These are phyloP conservation scores for Globisporangium iwayamae DNA, from an alignment of 352 stramenopile species.

Conservation along the genomic window DNA sequence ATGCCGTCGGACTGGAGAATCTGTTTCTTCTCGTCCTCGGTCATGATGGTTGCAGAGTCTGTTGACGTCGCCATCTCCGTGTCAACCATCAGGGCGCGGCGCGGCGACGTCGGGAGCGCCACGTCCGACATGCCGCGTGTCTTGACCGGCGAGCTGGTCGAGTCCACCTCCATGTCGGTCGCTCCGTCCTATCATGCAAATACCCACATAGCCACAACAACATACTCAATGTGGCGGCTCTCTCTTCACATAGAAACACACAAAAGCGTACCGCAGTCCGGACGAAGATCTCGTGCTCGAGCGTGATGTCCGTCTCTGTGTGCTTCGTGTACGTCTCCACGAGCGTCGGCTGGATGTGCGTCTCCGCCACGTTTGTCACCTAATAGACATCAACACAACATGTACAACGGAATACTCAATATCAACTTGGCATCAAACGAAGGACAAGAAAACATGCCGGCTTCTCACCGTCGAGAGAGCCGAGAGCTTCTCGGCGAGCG, in stretches of 20 bases:
- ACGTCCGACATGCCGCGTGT: slow-evolving; percentile 23
- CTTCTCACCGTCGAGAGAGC: slow-evolving; percentile 58
- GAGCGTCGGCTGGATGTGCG: slow-evolving; percentile 76
- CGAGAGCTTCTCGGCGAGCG: slow-evolving; percentile 73
- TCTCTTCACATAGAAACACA: not conserved
- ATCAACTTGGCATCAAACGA: not conserved
- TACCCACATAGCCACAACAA: not conserved
- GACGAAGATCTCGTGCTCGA: slow-evolving; percentile 74
- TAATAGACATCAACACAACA: slow-evolving; percentile 7
- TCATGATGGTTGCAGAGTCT: slow-evolving; percentile 25
- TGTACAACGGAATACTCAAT: too few relatives aligned
- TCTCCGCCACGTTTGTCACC: slow-evolving; percentile 66
- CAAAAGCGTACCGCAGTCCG: slow-evolving; percentile 25
- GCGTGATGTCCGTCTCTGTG: slow-evolving; percentile 78
- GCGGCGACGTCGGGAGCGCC: slow-evolving; percentile 34
- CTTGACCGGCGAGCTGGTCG: slow-evolving; percentile 32
- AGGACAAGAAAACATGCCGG: not conserved
- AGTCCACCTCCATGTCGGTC: slow-evolving; percentile 46
- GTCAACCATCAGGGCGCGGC: slow-evolving; percentile 44
- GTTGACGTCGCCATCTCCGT: slow-evolving; percentile 31
- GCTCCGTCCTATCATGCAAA: slow-evolving; percentile 13
- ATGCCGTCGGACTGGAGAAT: slow-evolving; percentile 74
- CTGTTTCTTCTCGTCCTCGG: slow-evolving; percentile 58
- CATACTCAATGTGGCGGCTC: not conserved
- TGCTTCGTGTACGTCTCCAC: slow-evolving; percentile 86